Base-by-base conservation (phyloP, 1,139 yeast species). In the Tardiomyces depauwii region DNA sequence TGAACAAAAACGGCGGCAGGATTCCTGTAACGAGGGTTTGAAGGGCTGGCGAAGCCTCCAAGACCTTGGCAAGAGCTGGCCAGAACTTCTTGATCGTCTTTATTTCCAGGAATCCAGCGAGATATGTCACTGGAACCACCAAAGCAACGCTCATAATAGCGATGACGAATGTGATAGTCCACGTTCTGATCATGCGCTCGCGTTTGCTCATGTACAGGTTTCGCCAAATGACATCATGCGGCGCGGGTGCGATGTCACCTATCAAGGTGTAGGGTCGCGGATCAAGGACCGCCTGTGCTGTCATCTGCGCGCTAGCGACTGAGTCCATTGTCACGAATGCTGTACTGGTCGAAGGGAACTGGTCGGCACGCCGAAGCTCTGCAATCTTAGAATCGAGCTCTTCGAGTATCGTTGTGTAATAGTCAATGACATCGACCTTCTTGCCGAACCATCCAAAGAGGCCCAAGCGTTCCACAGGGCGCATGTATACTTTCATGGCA, bases 281-380 rank as follows among this genome's bases (percentile, higher is more conserved):
- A 52, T 87, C 93, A 44, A 86, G 67, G 0, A 85, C 84, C 0
- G 95, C 86, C 60, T 87, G 96, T 0, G 95, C 93, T 9, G 87
- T 80, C 82, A 86, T 78, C 60, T 86, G 96, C 1, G 95, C 95
- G 55, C 82, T 80, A 0, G 93, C 85, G 10, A 85, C 94, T 1
- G 86, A 74, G 51, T 80, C 82, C 91, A 86, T 81, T 1, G 95
- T 86, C 19, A 86, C 77, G 62, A 86, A 86, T 0, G 95, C 95
- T 12, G 72, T 67, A 16, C 71, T 68, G 7, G 71, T 67, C 14
- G 74, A 64, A 30, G 58, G 56, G 50, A 70, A 72, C 18, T 54
- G 52, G 30, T 65, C 73, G 40, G 70, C 68, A 36, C 68, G 71
- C 10, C 62, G 62, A 43, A 86, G 69, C 2, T 77, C 71, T 18